Percentiles rank a stretch among this genome's conserved stretches.
Conservation (phyloP, 2,329 filamentous ascomycete species). For the Sporothrix curviconia region DNA sequence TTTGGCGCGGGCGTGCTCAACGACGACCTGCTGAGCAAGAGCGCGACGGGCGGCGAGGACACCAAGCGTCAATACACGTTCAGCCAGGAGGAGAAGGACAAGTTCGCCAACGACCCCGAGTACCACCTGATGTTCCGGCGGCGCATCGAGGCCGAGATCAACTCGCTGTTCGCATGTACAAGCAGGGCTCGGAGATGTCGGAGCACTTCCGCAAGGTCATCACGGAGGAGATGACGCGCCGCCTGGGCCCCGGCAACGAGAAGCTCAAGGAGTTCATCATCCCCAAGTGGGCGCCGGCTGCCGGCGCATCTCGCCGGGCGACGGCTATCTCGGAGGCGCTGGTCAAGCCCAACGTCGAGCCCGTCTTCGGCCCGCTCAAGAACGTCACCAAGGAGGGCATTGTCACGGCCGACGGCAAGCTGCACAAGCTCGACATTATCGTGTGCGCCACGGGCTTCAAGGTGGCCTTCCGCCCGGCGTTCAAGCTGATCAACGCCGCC, state of each 20-base stretch:
- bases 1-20: constrained; percentile 22
- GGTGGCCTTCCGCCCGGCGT: constrained; percentile 25
- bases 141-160: constrained; percentile 17
- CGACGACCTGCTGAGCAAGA: constrained; percentile 22
- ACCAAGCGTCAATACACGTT: constrained; percentile 33
- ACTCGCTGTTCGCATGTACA: constrained; percentile 20
- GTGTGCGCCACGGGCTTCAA: constrained; percentile 36
- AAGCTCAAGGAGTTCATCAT: constrained; percentile 38
- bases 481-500: constrained; percentile 23
- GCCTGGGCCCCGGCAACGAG: constrained; percentile 36
- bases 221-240: constrained; percentile 36
- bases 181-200: constrained; percentile 34
- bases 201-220: constrained; percentile 34
- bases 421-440: constrained; percentile 24
- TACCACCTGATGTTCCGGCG: constrained; percentile 17
- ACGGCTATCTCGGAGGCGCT: constrained; percentile 39
- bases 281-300: constrained; percentile 38
- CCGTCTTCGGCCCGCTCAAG: constrained; percentile 34
- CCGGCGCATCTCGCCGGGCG: constrained; percentile 36
- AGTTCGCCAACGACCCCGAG: constrained; percentile 13
- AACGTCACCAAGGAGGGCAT: constrained; percentile 30
- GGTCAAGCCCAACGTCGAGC: constrained; percentile 38
- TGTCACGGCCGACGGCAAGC: constrained; percentile 23
- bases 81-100: constrained; percentile 13
- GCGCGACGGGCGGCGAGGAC: constrained; percentile 21